Evolutionary conservation across 1,284 basidiomycete genomes (phyloP), one percentile per base, ranked within the genome.

Genomic region (Gomphus sp.): DNA sequence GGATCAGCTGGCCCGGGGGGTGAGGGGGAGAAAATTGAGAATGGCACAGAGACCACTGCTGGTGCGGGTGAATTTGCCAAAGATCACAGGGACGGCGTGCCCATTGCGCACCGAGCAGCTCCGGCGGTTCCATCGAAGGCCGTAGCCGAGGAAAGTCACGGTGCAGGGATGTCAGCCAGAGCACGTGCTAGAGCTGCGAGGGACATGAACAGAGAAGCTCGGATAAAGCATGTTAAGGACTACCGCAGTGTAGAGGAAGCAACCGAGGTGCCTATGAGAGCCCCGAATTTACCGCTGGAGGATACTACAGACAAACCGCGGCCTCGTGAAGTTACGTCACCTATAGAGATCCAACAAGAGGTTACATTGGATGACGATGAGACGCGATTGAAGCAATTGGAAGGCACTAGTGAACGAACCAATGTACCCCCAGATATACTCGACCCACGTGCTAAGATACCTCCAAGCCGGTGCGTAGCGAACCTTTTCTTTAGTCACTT

Each of bases 361-460:
- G 45, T 2, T 47, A 12, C 45, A 25, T 47, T 25, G 22, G 22
- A 2, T 47, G 45, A 47, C 8, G 45, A 47, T 11, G 45, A 47
- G 45, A 47, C 45, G 22, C 45, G 22, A 47, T 47, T 25, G 45
- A 47, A 47, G 11, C 45, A 14, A 22, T 4, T 47, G 45, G 22
- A 47, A 28, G 22, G 22, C 10, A 28, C 45, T 47, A 22, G 22
- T 8, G 45, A 52, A 64, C 85, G 88, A 65, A 76, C 77, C 60
- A 72, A 82, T 14, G 86, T 88, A 41, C 86, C 85, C 2, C 85
- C 84, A 16, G 87, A 89, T 64, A 87, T 89, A 22, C 70, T 89
- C 34, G 87, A 90, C 65, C 84, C 85, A 4, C 85, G 80, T 53
- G 85, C 79, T 3, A 85, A 90, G 79, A 87, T 89, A 48, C 88